Conservation (phyloP, 768 basidiomycete species). For the Flagelloscypha sp. region DNA sequence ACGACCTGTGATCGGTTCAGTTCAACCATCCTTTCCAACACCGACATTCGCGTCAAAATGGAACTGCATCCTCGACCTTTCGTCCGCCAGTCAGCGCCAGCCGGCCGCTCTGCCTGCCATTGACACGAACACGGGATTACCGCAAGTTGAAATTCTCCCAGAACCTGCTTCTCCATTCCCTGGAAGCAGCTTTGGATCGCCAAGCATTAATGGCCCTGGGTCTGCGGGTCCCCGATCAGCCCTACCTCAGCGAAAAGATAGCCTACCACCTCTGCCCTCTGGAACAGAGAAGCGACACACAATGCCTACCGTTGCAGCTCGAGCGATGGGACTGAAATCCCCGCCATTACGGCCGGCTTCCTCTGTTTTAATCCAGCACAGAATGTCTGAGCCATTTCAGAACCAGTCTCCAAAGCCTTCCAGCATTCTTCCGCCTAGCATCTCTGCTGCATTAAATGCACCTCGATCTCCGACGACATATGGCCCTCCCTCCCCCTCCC, state of each 20-base stretch:
- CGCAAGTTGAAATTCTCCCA: constrained; percentile 43
- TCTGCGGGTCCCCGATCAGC: no score
- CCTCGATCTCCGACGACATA: constrained; percentile 50
- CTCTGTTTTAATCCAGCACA: no score
- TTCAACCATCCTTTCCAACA: constrained; percentile 46
- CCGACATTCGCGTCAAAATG: constrained; percentile 74
- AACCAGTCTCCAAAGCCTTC: constrained; percentile 20
- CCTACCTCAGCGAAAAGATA: no score
- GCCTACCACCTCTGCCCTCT: not conserved
- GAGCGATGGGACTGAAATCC: constrained; percentile 20
- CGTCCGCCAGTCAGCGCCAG: constrained; percentile 22
- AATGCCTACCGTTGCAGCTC: constrained; percentile 18
- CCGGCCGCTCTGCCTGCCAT: constrained; percentile 7
- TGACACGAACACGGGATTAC: constrained; percentile 21
- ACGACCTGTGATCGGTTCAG: constrained; percentile 34
- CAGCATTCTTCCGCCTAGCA: constrained; percentile 26
- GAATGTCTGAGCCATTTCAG: constrained; percentile 2
- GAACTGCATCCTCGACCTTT: constrained; percentile 86
- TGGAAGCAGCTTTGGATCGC: constrained; percentile 20
- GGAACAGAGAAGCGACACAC: constrained; percentile 3
- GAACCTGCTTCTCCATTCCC: constrained; percentile 82
- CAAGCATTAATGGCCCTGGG: constrained; percentile 2
- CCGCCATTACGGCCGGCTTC: constrained; percentile 6
- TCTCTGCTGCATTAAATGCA: constrained; percentile 23
- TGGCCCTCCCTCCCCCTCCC: constrained; percentile 32